Evolutionary conservation across 1,284 basidiomycete genomes (phyloP).

Genomic region (Trametes sp.): DNA sequence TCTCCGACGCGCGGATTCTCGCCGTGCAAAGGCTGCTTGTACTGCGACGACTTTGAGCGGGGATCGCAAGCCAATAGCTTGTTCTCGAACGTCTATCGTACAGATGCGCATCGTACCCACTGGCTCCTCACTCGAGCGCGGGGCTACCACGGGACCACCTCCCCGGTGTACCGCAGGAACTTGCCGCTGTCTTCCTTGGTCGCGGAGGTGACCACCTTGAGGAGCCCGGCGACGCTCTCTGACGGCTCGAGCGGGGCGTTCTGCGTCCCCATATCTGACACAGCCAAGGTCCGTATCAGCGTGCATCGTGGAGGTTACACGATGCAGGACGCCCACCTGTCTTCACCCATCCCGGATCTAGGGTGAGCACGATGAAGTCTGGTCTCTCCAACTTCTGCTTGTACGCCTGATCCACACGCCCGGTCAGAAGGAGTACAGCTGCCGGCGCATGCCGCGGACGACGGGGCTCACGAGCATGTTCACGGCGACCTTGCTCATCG

Average conservation of each 20-base stretch:
- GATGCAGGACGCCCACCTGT: not conserved
- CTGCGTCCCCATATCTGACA: constrained; percentile 41
- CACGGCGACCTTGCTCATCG: no score
- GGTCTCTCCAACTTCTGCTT: not conserved
- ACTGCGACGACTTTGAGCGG: no score
- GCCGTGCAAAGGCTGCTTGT: no score
- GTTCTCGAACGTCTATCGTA: no score
- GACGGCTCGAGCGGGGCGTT: constrained; percentile 39
- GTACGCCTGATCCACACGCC: not conserved
- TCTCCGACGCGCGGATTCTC: no score
- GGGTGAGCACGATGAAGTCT: not conserved
- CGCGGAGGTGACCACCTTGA: constrained; percentile 36
- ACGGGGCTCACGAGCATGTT: no score
- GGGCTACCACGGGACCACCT: constrained; percentile 18
- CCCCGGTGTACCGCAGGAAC: constrained; percentile 18
- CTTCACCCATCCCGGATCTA: not conserved
- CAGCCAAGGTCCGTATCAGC: not conserved
- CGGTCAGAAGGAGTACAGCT: not conserved
- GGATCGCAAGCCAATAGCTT: no score
- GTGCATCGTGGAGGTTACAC: not conserved
- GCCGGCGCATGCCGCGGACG: no score
- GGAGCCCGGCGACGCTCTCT: constrained; percentile 36
- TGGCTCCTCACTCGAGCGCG: no score
- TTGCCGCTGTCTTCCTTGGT: constrained; percentile 27
- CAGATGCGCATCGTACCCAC: no score